Base-by-base conservation (phyloP, 768 basidiomycete species). In the Porpolomopsis calyptriformis region DNA sequence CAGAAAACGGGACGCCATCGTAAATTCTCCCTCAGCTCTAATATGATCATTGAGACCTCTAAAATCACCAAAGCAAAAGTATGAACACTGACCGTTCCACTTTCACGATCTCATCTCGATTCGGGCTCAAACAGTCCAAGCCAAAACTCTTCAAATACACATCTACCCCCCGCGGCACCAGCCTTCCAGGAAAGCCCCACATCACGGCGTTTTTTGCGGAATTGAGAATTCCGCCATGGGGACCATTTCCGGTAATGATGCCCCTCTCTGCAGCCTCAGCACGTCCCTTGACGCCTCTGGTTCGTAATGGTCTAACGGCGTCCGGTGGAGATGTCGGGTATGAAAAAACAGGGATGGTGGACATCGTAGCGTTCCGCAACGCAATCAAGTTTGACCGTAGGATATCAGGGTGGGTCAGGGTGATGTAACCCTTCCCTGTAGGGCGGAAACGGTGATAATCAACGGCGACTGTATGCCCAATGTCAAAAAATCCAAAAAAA, bases 381-480 rank as follows among this genome's bases (percentile, higher is more conserved):
- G 61, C 62, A 3, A 58, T 57, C 0, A 78, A 43, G 47, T 69
- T 74, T 23, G 60, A 57, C 12, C 55, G 57, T 6, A 76, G 55
- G 50, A 64, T 71, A 18, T 76, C 65, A 1, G 75, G 60, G 27
- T 69, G 64, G 9, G 69, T 59, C 46, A 86, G 60, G 11, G 76
- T 74, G 39, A 89, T 59, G 52, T 73, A 64, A 5, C 82, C 85
- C 18, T 63, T 61, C 24, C 78, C 75, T 1, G 75, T 77, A 5
- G 82, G 80, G 19, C 63, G 55, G 61, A 84, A 83, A 43, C 71
- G 71, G 31, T 67, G 53, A 53, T 88, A 84, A 43, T 79, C 67
- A 23, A 85, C 55, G 16, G 72, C 65, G 20, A 80, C 84, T 85
- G 50, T 14, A 49, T 7, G 29, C 11, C 19, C 2, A 34, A 8